A percentile compares a stretch with the other conserved stretches of the same genome.
Evolutionary conservation across 75 land plant species (phyloP).

Genomic region (Pinus taeda): DNA sequence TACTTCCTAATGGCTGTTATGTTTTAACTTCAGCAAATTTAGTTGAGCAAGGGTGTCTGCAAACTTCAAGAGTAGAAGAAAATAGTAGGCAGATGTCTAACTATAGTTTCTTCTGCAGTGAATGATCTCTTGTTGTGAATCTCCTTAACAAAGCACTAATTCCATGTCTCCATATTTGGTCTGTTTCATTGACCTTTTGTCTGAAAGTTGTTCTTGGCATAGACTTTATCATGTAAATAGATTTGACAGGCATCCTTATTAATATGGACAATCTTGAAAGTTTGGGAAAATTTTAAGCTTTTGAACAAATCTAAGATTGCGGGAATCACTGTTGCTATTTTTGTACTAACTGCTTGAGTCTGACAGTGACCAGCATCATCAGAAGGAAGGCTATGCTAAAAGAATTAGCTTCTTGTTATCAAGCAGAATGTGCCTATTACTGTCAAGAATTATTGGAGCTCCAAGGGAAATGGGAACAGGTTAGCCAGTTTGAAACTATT

Average conservation of each 20-base stretch:
- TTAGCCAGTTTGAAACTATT: conserved; percentile 9
- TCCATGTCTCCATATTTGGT: not conserved
- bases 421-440: conserved; percentile 65
- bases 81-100: not conserved
- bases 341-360: not conserved
- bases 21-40: too few species aligned
- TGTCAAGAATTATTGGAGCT: conserved; percentile 66
- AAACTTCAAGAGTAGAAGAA: not conserved
- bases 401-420: conserved; percentile 75
- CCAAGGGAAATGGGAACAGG: conserved; percentile 73
- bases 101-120: not conserved
- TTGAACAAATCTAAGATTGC: not conserved
- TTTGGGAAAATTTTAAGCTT: not conserved
- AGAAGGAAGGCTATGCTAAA: conserved; percentile 77
- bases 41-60: too few species aligned
- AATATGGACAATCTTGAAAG: too few species aligned
- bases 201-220: not conserved
- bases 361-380: conserved; percentile 60
- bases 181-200: not conserved
- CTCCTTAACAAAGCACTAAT: not conserved
- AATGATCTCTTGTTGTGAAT: not conserved
- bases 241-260: not conserved
- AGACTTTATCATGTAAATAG: not conserved
- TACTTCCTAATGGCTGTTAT: too few species aligned
- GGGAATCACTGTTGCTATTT: not conserved